phyloP scores from a whole-genome alignment of 371 early-diverging fungal genomes.

The Mucor velutinosus region DNA sequence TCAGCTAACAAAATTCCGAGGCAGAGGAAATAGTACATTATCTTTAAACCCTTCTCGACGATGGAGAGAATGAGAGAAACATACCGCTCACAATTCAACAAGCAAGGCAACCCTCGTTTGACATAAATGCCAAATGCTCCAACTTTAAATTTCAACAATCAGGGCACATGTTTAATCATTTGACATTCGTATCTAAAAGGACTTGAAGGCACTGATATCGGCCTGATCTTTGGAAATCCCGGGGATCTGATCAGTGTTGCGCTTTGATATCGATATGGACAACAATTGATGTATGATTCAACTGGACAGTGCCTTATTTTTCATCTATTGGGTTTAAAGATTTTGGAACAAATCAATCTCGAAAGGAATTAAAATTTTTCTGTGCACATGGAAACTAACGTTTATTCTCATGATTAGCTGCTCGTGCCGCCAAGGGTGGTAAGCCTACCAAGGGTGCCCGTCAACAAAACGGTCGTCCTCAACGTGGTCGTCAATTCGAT shows the following conservation, averaged over 20 bases:
- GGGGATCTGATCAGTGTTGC: not conserved
- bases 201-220: not conserved
- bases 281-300: not conserved
- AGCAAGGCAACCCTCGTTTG: not conserved
- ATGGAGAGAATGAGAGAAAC: not conserved
- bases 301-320: not conserved
- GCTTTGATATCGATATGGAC: not conserved
- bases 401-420: not conserved
- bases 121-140: not conserved
- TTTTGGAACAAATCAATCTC: not conserved
- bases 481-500: slow-evolving; percentile 73
- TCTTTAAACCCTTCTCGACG: not conserved
- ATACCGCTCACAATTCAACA: not conserved
- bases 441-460: slow-evolving; percentile 25
- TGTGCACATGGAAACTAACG: not conserved
- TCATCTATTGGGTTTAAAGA: not conserved
- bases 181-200: not conserved
- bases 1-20: not conserved
- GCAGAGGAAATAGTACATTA: not conserved
- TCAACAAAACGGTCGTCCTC: slow-evolving; percentile 51
- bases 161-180: not conserved
- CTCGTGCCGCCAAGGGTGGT: slow-evolving; percentile 19
- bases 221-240: not conserved
- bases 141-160: not conserved
- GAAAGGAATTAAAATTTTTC: not conserved